Percentiles rank a stretch among this genome's conserved stretches.
Evolutionary conservation across 805 yeast species (phyloP).

Genomic region (Lipomyces japonicus): DNA sequence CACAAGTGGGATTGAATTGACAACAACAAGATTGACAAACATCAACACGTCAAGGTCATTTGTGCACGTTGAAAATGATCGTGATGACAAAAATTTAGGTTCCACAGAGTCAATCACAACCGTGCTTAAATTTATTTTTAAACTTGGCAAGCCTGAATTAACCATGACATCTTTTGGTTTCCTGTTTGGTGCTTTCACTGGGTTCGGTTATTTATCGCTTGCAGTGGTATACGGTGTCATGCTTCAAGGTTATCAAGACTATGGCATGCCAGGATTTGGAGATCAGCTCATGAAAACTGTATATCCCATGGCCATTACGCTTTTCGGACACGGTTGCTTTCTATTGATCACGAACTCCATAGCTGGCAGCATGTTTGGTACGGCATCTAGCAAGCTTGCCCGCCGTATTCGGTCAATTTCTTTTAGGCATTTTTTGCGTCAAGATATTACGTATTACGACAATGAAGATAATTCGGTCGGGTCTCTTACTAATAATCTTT

Average conservation of each 20-base stretch:
- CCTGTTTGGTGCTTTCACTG: constrained; percentile 20
- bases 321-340: constrained; percentile 19
- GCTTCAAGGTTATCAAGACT: constrained; percentile 16
- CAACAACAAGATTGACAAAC: constrained; percentile 8
- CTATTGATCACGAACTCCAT: constrained; percentile 15
- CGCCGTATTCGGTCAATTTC: constrained; percentile 30
- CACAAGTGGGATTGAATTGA: constrained; percentile 15
- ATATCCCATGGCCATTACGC: constrained; percentile 20
- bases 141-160: constrained; percentile 7
- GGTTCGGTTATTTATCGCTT: constrained; percentile 18
- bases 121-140: constrained; percentile 1
- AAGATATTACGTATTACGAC: constrained; percentile 35
- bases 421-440: constrained; percentile 31
- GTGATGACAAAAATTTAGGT: too few relatives aligned
- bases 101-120: constrained; percentile 1
- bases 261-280: constrained; percentile 10
- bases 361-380: constrained; percentile 24
- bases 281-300: constrained; percentile 12
- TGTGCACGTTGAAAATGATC: background rate
- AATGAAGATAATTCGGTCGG: constrained; percentile 31
- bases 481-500: constrained; percentile 29
- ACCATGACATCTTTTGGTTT: constrained; percentile 11
- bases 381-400: constrained; percentile 27
- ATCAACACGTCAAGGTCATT: constrained; percentile 2
- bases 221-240: constrained; percentile 14